Evolutionary conservation across 2,329 filamentous ascomycete species (phyloP).

Genomic region (Botrytis fabae): DNA sequence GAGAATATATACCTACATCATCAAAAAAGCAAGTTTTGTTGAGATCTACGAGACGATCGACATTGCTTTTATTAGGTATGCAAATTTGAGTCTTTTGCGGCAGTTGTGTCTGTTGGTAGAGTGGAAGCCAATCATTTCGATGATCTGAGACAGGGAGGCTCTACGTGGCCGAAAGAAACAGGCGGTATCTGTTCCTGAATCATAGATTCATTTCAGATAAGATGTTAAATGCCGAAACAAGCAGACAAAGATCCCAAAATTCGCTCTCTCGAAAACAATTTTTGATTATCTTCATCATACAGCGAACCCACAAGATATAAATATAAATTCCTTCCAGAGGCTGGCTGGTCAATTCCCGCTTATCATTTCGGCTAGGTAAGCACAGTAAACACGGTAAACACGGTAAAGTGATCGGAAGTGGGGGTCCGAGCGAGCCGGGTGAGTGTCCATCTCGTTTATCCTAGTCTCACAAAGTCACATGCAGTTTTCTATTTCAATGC

Average conservation of each 20-base stretch:
- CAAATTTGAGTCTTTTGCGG: not conserved
- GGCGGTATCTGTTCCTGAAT: not conserved
- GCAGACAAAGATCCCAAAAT: not conserved
- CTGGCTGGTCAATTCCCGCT: not conserved
- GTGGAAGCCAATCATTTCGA: constrained; percentile 4
- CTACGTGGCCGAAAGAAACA: not conserved
- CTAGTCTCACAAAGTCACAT: not conserved
- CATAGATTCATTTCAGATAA: not conserved
- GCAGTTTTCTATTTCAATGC: not conserved
- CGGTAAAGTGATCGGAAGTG: not conserved
- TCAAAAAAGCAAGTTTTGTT: constrained; percentile 13
- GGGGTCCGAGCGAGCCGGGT: not conserved
- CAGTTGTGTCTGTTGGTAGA: constrained; percentile 1
- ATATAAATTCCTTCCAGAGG: not conserved
- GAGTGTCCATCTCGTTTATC: not conserved
- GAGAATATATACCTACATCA: not conserved
- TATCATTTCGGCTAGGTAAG: not conserved
- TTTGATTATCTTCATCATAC: not conserved
- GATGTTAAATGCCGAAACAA: not conserved
- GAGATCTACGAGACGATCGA: not conserved
- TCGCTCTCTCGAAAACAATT: not conserved
- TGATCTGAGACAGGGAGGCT: constrained; percentile 8
- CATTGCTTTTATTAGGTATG: constrained; percentile 9
- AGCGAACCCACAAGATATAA: not conserved
- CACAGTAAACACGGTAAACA: too few species aligned